phyloP scores from a whole-genome alignment of 768 basidiomycete species.

The Hygrophoropsis aurantiaca region DNA sequence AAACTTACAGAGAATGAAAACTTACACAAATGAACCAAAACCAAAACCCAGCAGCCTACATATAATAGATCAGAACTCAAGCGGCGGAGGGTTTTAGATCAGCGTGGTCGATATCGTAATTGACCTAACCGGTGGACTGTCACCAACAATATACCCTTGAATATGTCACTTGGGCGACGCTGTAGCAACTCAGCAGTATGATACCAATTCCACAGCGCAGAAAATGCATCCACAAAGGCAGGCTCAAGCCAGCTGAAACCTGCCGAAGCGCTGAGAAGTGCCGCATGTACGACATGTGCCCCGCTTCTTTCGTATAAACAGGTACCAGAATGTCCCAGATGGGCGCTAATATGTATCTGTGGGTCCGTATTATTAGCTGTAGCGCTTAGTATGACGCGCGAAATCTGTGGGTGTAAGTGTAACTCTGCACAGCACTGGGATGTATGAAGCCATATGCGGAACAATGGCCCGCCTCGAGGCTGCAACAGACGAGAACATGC shows the following conservation, averaged over 20 bases:
- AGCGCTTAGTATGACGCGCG: conserved; percentile 4
- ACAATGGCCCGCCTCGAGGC: conserved; percentile 12
- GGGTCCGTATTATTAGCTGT: neutral
- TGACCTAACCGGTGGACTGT: neutral
- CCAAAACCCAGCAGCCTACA: too few relatives aligned
- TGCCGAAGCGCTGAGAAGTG: conserved; percentile 9
- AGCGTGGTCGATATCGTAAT: neutral
- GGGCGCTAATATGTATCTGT: conserved; percentile 3
- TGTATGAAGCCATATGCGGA: neutral
- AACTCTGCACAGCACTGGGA: neutral
- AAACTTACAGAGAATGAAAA: neutral
- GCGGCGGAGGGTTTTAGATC: too few relatives aligned
- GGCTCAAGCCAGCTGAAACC: conserved; percentile 15
- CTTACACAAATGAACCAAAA: too few relatives aligned
- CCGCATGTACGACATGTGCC: conserved; percentile 22
- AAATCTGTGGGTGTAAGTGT: conserved; percentile 1
- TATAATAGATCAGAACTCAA: too few relatives aligned
- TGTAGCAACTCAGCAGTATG: neutral
- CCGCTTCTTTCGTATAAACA: conserved; percentile 1
- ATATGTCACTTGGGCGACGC: neutral
- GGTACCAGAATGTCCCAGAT: neutral
- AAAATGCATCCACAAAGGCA: neutral
- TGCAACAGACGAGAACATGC: neutral
- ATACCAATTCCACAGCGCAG: neutral
- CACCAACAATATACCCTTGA: neutral